A percentile compares a stretch with the other conserved stretches of the same genome.
Conservation (phyloP, 345 rosid species). For the Clarkia xantiana region DNA sequence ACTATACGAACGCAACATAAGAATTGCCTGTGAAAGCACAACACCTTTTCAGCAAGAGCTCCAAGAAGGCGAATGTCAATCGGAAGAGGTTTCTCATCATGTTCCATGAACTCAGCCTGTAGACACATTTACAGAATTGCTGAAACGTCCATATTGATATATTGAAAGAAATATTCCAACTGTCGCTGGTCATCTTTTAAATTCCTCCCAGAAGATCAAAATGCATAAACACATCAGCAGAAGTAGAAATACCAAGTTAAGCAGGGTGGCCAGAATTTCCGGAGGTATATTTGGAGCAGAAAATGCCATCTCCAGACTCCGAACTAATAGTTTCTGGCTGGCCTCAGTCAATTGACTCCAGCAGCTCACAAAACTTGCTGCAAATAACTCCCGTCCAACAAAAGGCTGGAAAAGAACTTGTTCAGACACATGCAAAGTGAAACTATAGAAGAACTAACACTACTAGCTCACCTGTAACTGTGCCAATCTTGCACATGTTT, state of each 20-base stretch:
- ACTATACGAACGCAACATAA: background rate
- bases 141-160: background rate
- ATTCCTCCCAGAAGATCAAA: background rate
- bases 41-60: constrained; percentile 97
- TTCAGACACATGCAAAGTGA: constrained; percentile 13
- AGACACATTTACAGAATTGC: constrained; percentile 10
- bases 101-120: constrained; percentile 99
- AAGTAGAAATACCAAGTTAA: constrained; percentile 52
- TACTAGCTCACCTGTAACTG: constrained; percentile 58
- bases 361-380: constrained; percentile 99
- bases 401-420: constrained; percentile 57
- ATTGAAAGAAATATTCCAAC: background rate
- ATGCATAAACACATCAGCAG: background rate
- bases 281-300: constrained; percentile 96
- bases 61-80: constrained; percentile 97
- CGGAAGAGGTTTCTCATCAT: constrained; percentile 95
- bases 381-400: constrained; percentile 94
- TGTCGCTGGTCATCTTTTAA: background rate
- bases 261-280: constrained; percentile 93
- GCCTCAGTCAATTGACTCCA: constrained; percentile 81
- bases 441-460: constrained; percentile 5
- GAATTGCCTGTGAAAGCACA: background rate
- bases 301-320: constrained; percentile 96
- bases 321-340: constrained; percentile 85
- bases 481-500: constrained; percentile 95